These are phyloP conservation scores for Spirogloea muscicola DNA, from an alignment of 139 green algal species.

Conservation along the genomic window DNA sequence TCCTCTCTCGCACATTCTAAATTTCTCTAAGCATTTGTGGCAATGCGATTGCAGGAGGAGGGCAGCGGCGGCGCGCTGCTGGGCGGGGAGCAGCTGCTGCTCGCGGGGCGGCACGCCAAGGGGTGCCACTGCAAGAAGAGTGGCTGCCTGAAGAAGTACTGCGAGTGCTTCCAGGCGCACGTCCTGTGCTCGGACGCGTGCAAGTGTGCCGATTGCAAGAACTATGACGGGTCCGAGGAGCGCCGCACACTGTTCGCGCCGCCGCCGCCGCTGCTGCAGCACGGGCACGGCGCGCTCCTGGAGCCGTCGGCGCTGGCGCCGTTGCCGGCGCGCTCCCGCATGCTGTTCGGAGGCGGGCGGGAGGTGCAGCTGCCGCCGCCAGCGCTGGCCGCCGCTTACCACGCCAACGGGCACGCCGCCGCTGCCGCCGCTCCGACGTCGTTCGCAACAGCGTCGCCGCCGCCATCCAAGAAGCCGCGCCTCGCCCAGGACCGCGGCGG, in stretches of 20 bases:
- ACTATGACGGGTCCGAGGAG: constrained; percentile 47
- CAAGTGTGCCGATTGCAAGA: constrained; percentile 78
- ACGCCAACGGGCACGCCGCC: not conserved
- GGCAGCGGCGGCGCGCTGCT: too few species aligned
- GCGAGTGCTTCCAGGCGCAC: constrained; percentile 95
- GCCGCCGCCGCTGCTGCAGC: constrained; percentile 10
- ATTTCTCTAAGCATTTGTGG: too few species aligned
- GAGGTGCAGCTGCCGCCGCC: too few species aligned
- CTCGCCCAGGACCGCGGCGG: too few species aligned
- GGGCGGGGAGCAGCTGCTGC: constrained; percentile 5
- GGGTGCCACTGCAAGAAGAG: constrained; percentile 84
- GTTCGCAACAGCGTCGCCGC: constrained; percentile 4
- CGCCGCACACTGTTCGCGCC: not conserved
- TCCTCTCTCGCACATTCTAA: too few species aligned
- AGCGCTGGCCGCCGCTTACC: too few species aligned
- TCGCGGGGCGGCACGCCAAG: constrained; percentile 60
- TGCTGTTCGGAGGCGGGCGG: too few species aligned
- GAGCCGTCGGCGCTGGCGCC: too few species aligned
- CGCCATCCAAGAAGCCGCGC: constrained; percentile 26
- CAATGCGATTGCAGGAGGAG: too few species aligned
- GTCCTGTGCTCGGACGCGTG: constrained; percentile 78
- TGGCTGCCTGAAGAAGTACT: constrained; percentile 97
- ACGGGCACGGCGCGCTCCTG: too few species aligned
- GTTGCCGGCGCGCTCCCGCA: too few species aligned
- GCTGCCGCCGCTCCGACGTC: too few species aligned